phyloP scores from a whole-genome alignment of 371 early-diverging fungal genomes.

The Cokeromyces recurvatus region DNA sequence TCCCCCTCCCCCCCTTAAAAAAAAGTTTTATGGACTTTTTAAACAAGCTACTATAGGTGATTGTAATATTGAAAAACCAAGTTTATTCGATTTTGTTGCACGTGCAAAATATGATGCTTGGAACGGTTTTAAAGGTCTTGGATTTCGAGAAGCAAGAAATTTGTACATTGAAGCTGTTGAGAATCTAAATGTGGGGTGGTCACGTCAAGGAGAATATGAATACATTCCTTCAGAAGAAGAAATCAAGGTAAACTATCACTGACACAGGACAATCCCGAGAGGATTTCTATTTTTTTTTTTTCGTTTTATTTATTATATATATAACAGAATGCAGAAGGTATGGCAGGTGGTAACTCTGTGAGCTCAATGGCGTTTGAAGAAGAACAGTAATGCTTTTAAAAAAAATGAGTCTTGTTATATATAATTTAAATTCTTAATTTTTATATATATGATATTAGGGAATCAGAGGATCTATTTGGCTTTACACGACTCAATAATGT shows the following conservation, averaged over 20 bases:
- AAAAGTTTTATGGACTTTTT: conserved; percentile 46
- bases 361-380: conserved; percentile 28
- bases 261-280: no score
- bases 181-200: conserved; percentile 35
- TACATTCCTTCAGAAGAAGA: conserved; percentile 16
- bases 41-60: conserved; percentile 48
- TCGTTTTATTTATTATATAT: no score
- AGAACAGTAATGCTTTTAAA: no score
- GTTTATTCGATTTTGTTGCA: conserved; percentile 41
- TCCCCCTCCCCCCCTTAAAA: no score
- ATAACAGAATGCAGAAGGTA: conserved; percentile 2
- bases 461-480: conserved; percentile 30
- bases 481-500: conserved; percentile 23
- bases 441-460: no score
- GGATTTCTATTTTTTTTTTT: no score
- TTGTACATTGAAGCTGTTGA: conserved; percentile 34
- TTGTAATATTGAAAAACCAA: conserved; percentile 29
- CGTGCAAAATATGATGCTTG: conserved; percentile 54
- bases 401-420: no score
- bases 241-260: conserved; percentile 6
- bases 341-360: conserved; percentile 16
- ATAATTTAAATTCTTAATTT: no score
- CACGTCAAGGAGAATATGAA: conserved; percentile 35
- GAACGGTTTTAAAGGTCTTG: conserved; percentile 27
- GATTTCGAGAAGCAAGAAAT: conserved; percentile 22